Base-by-base conservation (phyloP, 2,329 filamentous ascomycete species). In the Hyphodiscus sp. region DNA sequence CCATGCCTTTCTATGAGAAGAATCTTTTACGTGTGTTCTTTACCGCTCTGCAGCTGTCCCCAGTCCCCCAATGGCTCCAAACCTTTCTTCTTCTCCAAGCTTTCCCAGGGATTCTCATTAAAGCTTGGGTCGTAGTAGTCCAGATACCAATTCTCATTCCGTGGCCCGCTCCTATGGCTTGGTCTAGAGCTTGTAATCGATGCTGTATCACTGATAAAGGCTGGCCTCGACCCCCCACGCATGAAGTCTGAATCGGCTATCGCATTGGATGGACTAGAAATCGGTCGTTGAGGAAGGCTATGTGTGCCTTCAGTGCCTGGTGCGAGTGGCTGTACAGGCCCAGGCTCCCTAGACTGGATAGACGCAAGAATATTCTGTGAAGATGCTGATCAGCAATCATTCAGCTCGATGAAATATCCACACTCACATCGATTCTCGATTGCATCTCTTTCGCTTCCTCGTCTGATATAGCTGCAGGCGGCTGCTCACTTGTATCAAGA, bases 51-150 rank as follows among this genome's bases (percentile, higher is more conserved):
- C 23, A 26, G 23, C 23, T 26, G 3, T 8, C 23, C 8, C 80
- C 79, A 84, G 0, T 60, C 64, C 2, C 76, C 78, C 15, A 65
- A 65, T 1, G 76, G 56, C 41, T 69, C 59, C 46, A 84, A 58
- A 0, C 75, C 75, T 20, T 67, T 67, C 7, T 67, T 61, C 61
- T 71, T 70, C 67, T 85, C 82, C 19, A 85, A 68, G 9, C 65
- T 68, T 49, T 76, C 78, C 87, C 87, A 91, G 0, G 87, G 87
- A 65, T 91, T 89, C 65, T 84, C 76, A 61, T 89, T 81, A 57
- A 85, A 87, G 54, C 75, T 77, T 0, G 80, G 78, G 54, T 88
- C 79, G 67, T 89, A 91, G 67, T 87, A 89, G 38, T 76, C 82
- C 41, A 77, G 71, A 68, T 85, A 87, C 74, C 85, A 88, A 1